phyloP scores from a whole-genome alignment of 2,329 filamentous ascomycete species.

The Aspergillus ustus region DNA sequence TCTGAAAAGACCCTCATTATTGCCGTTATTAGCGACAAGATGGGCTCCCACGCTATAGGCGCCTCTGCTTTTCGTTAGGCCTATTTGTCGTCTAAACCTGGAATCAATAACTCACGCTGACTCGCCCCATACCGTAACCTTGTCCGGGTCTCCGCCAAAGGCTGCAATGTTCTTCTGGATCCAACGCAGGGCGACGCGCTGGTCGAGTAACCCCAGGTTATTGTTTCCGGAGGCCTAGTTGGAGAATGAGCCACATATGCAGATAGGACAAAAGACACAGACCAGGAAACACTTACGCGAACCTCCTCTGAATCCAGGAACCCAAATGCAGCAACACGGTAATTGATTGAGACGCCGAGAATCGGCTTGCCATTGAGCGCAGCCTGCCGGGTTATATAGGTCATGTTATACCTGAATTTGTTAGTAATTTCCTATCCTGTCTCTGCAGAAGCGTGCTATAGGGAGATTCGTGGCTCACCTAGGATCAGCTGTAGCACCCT shows the following conservation, averaged over 20 bases:
- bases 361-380: constrained; percentile 33
- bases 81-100: not conserved
- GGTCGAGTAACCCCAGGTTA: constrained; percentile 38
- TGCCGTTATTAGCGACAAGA: constrained; percentile 33
- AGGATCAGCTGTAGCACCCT: constrained; percentile 37
- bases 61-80: constrained; percentile 26
- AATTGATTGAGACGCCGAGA: constrained; percentile 38
- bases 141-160: constrained; percentile 38
- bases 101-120: constrained; percentile 32
- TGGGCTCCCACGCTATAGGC: constrained; percentile 39
- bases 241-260: not conserved
- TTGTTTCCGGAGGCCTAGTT: constrained; percentile 33
- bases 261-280: too few species aligned
- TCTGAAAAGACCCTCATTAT: constrained; percentile 37
- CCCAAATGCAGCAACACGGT: constrained; percentile 37
- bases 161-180: constrained; percentile 40
- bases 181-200: constrained; percentile 42
- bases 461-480: constrained; percentile 23
- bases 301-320: constrained; percentile 38
- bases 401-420: constrained; percentile 36
- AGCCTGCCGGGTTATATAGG: constrained; percentile 35
- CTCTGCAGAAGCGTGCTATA: not conserved
- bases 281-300: constrained; percentile 21
- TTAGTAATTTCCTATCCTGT: not conserved
- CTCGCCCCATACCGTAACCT: constrained; percentile 44